Evolutionary conservation across 805 yeast genomes (phyloP).

Genomic region (Candida peoriensis): DNA sequence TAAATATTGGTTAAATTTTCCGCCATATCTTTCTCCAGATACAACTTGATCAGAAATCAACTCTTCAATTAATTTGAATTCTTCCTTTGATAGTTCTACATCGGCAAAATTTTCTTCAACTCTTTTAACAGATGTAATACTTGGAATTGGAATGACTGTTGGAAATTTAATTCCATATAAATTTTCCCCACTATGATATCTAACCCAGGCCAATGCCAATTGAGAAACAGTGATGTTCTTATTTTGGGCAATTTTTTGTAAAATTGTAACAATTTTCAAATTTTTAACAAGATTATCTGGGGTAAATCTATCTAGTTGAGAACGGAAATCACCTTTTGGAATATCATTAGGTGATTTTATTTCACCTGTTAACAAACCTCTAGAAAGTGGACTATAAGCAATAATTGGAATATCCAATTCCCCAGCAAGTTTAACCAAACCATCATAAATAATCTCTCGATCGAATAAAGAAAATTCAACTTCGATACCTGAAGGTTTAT

Average conservation of each 20-base stretch:
- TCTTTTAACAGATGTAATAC: conserved; percentile 57
- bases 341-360: conserved; percentile 42
- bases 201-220: conserved; percentile 63
- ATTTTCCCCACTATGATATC: conserved; percentile 31
- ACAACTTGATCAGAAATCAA: conserved; percentile 40
- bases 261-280: conserved; percentile 43
- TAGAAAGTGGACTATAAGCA: conserved; percentile 80
- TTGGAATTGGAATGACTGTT: conserved; percentile 73
- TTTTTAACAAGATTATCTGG: conserved; percentile 55
- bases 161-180: conserved; percentile 34
- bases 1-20: too few relatives aligned
- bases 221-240: conserved; percentile 57
- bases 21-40: conserved; percentile 58
- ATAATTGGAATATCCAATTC: conserved; percentile 60
- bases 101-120: conserved; percentile 54
- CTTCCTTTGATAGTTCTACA: conserved; percentile 47
- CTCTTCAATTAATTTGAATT: conserved; percentile 47
- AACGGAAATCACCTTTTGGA: conserved; percentile 53
- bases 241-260: conserved; percentile 43
- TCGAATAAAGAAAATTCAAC: conserved; percentile 71
- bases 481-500: conserved; percentile 65
- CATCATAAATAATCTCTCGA: conserved; percentile 57
- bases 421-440: conserved; percentile 54
- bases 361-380: conserved; percentile 71
- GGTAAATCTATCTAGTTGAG: conserved; percentile 48